Conservation (phyloP, 2,329 filamentous ascomycete species). For the Aspergillus sp. region DNA sequence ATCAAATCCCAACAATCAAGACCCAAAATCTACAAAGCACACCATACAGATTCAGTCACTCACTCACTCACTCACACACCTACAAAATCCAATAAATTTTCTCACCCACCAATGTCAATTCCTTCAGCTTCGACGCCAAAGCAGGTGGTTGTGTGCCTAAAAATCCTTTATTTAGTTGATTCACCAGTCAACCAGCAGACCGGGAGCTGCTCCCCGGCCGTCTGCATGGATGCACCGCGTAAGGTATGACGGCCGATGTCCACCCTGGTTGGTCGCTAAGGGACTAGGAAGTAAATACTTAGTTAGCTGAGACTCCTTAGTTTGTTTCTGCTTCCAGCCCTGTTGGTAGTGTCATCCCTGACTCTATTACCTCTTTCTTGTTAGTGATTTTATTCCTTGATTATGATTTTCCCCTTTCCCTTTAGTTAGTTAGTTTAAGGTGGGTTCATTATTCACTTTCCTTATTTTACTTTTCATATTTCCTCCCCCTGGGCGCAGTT, state of each 20-base stretch:
- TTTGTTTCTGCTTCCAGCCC: neutral
- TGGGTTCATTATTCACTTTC: neutral
- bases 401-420: neutral
- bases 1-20: too few species aligned
- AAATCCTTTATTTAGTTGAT: conserved; percentile 4
- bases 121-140: neutral
- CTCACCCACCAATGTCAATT: neutral
- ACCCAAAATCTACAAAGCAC: too few species aligned
- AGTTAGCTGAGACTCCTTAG: conserved; percentile 4
- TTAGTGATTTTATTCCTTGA: neutral
- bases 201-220: conserved; percentile 4
- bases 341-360: conserved; percentile 1
- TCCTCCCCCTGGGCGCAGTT: neutral
- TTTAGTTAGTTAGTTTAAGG: neutral
- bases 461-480: too few species aligned
- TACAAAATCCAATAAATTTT: too few species aligned
- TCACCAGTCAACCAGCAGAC: conserved; percentile 1
- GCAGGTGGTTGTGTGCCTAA: conserved; percentile 1
- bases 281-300: neutral
- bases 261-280: neutral
- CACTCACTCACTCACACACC: too few species aligned
- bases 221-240: conserved; percentile 4
- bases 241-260: neutral
- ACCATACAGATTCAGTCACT: too few species aligned
- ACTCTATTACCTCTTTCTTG: neutral